Percentiles rank a stretch among this genome's conserved stretches.
Conservation (phyloP, 2,329 filamentous ascomycete genomes). For the Ophiosphaerella narmari region DNA sequence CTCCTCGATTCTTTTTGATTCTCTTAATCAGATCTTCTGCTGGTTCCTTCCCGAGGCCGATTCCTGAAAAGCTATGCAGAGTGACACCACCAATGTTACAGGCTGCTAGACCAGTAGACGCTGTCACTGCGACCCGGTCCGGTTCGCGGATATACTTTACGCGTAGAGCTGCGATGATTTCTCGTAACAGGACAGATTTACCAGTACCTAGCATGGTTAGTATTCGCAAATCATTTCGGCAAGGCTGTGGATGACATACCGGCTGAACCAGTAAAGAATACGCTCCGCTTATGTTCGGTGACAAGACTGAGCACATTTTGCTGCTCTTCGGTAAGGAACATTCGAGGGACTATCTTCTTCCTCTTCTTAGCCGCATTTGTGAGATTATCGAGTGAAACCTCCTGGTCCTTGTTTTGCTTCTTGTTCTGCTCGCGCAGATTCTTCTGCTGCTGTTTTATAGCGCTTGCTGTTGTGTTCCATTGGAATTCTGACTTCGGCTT, state of each 20-base stretch:
- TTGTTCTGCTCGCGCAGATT: conserved; percentile 67
- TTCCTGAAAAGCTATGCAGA: conserved; percentile 92
- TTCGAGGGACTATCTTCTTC: conserved; percentile 54
- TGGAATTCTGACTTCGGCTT: conserved; percentile 49
- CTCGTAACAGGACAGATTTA: conserved; percentile 92
- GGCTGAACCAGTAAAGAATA: conserved; percentile 97
- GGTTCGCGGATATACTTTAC: conserved; percentile 76
- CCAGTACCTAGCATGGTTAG: conserved; percentile 66
- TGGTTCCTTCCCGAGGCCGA: conserved; percentile 91
- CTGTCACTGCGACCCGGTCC: conserved; percentile 88
- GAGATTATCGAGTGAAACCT: conserved; percentile 52
- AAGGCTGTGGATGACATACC: conserved; percentile 50
- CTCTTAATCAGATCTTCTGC: conserved; percentile 83
- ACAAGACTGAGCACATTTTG: conserved; percentile 82
- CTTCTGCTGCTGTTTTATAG: conserved; percentile 77
- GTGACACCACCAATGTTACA: conserved; percentile 97
- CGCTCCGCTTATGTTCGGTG: conserved; percentile 77
- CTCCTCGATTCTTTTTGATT: conserved; percentile 85
- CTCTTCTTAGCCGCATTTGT: conserved; percentile 52
- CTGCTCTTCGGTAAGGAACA: conserved; percentile 86
- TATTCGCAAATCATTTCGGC: background rate
- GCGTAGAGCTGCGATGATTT: conserved; percentile 82
- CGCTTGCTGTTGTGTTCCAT: conserved; percentile 77
- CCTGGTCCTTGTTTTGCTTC: conserved; percentile 52
- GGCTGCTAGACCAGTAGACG: conserved; percentile 91